Evolutionary conservation across 441 rosid species (phyloP).

Genomic region (Pelargonium australe): DNA sequence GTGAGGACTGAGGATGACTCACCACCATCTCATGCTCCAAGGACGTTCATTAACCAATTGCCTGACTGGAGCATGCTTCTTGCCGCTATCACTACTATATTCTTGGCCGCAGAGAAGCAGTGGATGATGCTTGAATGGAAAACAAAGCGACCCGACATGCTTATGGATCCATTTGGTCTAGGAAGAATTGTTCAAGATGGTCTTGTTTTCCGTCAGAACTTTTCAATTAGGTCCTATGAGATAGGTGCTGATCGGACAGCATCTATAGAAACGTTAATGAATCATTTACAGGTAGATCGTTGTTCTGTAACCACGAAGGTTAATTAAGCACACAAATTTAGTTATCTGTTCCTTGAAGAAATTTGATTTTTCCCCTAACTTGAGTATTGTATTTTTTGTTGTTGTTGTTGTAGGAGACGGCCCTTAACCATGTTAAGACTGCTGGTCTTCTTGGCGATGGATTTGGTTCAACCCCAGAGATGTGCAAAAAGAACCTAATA

Average conservation of each 20-base stretch:
- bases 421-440: conserved; percentile 75
- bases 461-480: conserved; percentile 94
- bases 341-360: background rate
- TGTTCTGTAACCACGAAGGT: background rate
- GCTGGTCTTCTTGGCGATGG: conserved; percentile 93
- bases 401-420: conserved; percentile 64
- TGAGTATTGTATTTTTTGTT: background rate
- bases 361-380: conserved; percentile 2
- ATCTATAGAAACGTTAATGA: conserved; percentile 96
- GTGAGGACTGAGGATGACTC: conserved; percentile 43
- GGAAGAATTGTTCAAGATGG: conserved; percentile 93
- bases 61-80: conserved; percentile 99
- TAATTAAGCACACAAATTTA: background rate
- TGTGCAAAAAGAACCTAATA: conserved; percentile 82
- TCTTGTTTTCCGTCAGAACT: conserved; percentile 71
- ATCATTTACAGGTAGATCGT: conserved; percentile 71
- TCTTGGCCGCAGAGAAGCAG: conserved; percentile 98
- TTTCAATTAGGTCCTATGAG: conserved; percentile 92
- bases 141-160: conserved; percentile 77
- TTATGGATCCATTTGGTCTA: conserved; percentile 68
- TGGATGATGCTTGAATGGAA: conserved; percentile 99
- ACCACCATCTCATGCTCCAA: conserved; percentile 48
- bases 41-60: conserved; percentile 85
- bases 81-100: conserved; percentile 89
- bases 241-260: conserved; percentile 98